phyloP scores from a whole-genome alignment of 768 basidiomycete species.

The Leccinum boreale region DNA sequence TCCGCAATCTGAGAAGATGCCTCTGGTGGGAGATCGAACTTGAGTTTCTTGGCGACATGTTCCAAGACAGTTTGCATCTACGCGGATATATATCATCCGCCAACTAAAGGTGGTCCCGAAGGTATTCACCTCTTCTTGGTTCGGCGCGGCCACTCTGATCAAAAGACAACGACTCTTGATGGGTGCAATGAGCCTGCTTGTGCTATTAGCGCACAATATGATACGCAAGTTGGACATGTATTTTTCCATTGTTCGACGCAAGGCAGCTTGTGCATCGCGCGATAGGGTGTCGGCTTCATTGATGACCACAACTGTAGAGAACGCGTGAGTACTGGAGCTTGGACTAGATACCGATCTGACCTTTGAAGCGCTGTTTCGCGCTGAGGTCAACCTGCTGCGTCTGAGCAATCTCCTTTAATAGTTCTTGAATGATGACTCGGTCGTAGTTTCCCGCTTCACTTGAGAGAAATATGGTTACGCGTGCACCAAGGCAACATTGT shows the following conservation, averaged over 20 bases:
- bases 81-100: neutral
- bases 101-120: neutral
- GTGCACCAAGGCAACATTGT: neutral
- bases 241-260: conserved; percentile 98
- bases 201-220: conserved; percentile 94
- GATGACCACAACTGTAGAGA: conserved; percentile 82
- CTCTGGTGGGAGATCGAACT: conserved; percentile 77
- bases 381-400: conserved; percentile 97
- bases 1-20: conserved; percentile 72
- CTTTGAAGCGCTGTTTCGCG: conserved; percentile 96
- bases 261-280: conserved; percentile 94
- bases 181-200: conserved; percentile 92
- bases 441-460: conserved; percentile 98
- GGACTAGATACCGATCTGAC: conserved; percentile 36
- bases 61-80: conserved; percentile 82
- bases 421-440: conserved; percentile 91
- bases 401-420: conserved; percentile 97
- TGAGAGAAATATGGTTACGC: conserved; percentile 1
- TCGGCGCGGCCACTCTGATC: conserved; percentile 89
- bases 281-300: conserved; percentile 96
- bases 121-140: conserved; percentile 60
- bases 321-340: neutral
- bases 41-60: conserved; percentile 76
- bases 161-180: conserved; percentile 95
- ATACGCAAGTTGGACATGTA: conserved; percentile 98